Conservation (phyloP, 2,329 filamentous ascomycete species). For the Penicillium sp. region DNA sequence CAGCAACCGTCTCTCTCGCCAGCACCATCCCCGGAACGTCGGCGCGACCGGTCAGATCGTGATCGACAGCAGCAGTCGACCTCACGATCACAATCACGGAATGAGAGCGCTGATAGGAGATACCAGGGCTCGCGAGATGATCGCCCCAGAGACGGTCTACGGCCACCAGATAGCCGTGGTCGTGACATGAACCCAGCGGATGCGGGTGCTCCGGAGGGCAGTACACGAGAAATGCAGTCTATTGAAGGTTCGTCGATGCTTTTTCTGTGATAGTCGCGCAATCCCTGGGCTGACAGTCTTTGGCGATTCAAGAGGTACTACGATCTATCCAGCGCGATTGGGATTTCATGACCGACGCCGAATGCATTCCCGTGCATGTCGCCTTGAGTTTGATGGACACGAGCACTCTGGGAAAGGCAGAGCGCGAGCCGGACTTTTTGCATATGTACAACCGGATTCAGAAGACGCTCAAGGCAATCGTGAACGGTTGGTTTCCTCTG, state of each 20-base stretch:
- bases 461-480: slow-evolving; percentile 84
- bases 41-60: slow-evolving; percentile 30
- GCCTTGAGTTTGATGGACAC: slow-evolving; percentile 91
- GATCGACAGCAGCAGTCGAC: slow-evolving; percentile 30
- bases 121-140: slow-evolving; percentile 28
- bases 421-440: slow-evolving; percentile 80
- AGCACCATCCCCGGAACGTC: slow-evolving; percentile 30
- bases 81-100: slow-evolving; percentile 35
- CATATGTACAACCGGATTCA: slow-evolving; percentile 84
- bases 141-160: slow-evolving; percentile 20
- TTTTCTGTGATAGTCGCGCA: not conserved
- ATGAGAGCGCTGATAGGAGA: slow-evolving; percentile 26
- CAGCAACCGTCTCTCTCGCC: slow-evolving; percentile 27
- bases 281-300: slow-evolving; percentile 5
- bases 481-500: slow-evolving; percentile 59
- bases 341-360: slow-evolving; percentile 82
- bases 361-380: slow-evolving; percentile 88
- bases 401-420: slow-evolving; percentile 86
- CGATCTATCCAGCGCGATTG: slow-evolving; percentile 83
- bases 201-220: slow-evolving; percentile 4
- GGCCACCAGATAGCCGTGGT: slow-evolving; percentile 21
- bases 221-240: slow-evolving; percentile 29
- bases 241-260: slow-evolving; percentile 31
- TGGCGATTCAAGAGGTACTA: slow-evolving; percentile 53
- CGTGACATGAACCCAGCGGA: slow-evolving; percentile 21